phyloP scores from a whole-genome alignment of 176 grass and related monocot species.

The Eragrostis curvula region DNA sequence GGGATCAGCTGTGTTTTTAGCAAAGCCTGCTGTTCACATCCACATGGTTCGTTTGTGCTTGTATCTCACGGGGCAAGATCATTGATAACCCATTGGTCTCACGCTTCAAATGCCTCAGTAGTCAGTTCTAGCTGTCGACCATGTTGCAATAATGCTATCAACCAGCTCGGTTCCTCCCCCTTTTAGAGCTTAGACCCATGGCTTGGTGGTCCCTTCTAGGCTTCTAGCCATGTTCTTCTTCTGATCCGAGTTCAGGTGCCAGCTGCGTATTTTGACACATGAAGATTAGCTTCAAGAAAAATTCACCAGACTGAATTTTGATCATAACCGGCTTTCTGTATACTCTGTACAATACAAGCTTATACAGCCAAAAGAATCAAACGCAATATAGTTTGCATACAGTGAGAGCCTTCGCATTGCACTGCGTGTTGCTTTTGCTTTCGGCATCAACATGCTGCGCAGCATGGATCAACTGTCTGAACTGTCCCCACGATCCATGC shows the following conservation, averaged over 20 bases:
- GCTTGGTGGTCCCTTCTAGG: constrained; percentile 26
- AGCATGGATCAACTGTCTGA: constrained; percentile 26
- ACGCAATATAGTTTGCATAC: constrained; percentile 19
- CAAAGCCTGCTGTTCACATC: constrained; percentile 47
- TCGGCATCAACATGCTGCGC: constrained; percentile 6
- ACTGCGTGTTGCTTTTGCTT: constrained; percentile 22
- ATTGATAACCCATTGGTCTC: constrained; percentile 43
- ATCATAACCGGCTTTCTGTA: background rate
- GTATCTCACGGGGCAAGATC: constrained; percentile 41
- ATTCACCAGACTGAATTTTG: background rate
- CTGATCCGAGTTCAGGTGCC: constrained; percentile 26
- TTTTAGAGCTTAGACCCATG: constrained; percentile 44
- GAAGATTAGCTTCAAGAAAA: background rate
- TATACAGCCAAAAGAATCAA: background rate
- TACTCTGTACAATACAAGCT: background rate
- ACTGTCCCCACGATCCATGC: constrained; percentile 21
- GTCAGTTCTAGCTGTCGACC: constrained; percentile 45
- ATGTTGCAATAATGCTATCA: constrained; percentile 59
- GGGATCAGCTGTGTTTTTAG: constrained; percentile 44
- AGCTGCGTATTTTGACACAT: constrained; percentile 16
- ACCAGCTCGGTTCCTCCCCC: constrained; percentile 46
- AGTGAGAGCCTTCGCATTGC: constrained; percentile 3
- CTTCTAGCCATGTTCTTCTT: constrained; percentile 13
- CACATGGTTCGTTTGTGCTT: constrained; percentile 56
- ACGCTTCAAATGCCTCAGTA: constrained; percentile 38